Conservation (phyloP, 2,329 filamentous ascomycete species). For the Alternaria arborescens region DNA sequence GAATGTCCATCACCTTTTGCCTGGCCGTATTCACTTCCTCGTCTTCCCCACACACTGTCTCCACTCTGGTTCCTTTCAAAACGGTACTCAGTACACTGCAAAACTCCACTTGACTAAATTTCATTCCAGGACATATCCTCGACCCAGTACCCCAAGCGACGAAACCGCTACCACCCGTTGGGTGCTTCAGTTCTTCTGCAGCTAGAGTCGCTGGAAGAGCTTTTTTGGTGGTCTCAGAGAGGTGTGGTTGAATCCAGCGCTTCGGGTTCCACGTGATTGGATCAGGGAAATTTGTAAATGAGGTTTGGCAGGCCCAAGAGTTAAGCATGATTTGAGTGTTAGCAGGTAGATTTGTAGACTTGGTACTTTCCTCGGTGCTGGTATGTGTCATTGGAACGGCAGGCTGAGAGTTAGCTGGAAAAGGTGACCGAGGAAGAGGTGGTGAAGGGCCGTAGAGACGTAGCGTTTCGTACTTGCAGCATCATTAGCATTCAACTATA, state of each 20-base stretch:
- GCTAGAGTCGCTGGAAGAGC: not conserved
- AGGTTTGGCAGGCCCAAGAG: constrained; percentile 38
- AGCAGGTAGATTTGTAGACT: constrained; percentile 18
- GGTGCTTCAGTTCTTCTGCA: constrained; percentile 15
- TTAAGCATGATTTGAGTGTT: constrained; percentile 27
- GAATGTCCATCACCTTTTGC: constrained; percentile 11
- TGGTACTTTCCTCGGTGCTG: not conserved
- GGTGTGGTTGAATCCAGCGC: constrained; percentile 41
- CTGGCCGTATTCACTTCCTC: constrained; percentile 3
- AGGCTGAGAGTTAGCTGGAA: constrained; percentile 3
- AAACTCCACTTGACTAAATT: constrained; percentile 66
- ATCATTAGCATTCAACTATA: not conserved
- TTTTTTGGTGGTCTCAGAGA: constrained; percentile 2
- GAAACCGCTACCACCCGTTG: constrained; percentile 37
- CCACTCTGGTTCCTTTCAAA: constrained; percentile 18
- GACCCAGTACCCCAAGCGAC: constrained; percentile 61
- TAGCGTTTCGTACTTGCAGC: constrained; percentile 37
- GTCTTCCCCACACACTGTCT: not conserved
- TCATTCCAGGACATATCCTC: constrained; percentile 62
- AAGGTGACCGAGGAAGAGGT: constrained; percentile 23
- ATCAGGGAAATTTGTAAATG: constrained; percentile 36
- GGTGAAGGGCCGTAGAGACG: constrained; percentile 35
- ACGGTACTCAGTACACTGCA: constrained; percentile 53
- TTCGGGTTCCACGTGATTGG: constrained; percentile 41
- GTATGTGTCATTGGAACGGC: constrained; percentile 8